Conservation (phyloP, 768 basidiomycete species). For the Suillus tomentosus region DNA sequence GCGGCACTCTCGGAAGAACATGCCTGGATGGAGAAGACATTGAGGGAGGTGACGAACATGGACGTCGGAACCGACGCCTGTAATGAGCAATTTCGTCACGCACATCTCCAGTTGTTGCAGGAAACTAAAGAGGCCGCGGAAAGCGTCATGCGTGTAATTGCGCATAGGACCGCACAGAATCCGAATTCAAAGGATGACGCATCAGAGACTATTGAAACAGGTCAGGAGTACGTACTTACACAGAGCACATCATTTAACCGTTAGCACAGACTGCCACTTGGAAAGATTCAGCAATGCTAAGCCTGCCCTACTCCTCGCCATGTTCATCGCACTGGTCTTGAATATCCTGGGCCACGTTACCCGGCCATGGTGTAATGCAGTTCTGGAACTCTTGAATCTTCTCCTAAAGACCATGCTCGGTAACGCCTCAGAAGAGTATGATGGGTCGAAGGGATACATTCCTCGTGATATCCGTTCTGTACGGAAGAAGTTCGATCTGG, state of each 20-base stretch:
- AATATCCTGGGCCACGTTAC: not conserved
- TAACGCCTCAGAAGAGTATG: no score
- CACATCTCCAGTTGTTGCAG: not conserved
- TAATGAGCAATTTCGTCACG: not conserved
- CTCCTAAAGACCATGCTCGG: no score
- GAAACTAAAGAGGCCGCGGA: not conserved
- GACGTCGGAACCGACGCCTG: not conserved
- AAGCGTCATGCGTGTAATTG: not conserved
- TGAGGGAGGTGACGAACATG: not conserved
- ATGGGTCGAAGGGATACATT: no score
- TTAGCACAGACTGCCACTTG: not conserved
- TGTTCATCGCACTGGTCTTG: conserved; percentile 1
- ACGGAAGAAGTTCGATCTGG: no score
- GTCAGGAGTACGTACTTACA: not conserved
- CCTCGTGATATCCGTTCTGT: no score
- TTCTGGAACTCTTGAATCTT: no score
- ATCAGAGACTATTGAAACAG: not conserved
- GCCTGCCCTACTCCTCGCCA: not conserved
- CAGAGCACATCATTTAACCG: not conserved
- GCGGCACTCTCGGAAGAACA: not conserved
- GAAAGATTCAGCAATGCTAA: not conserved
- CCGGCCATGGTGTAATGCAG: no score
- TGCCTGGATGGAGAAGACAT: conserved; percentile 1
- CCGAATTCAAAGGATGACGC: not conserved
- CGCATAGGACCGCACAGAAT: not conserved